A percentile compares a stretch with the other conserved stretches of the same genome.
phyloP scores from a whole-genome alignment of 768 basidiomycete genomes.

The Lentinula lateritia region DNA sequence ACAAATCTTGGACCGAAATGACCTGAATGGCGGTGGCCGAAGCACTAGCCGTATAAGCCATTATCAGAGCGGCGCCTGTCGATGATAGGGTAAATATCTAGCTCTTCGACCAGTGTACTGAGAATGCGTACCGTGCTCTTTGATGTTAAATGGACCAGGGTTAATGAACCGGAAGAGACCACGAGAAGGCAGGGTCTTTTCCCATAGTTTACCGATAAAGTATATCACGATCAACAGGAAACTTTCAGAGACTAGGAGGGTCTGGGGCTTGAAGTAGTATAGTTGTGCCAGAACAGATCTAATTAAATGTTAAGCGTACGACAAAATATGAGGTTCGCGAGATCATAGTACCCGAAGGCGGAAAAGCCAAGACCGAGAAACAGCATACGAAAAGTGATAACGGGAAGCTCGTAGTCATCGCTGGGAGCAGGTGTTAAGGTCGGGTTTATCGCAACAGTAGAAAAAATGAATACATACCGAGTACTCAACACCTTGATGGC shows the following conservation, averaged over 20 bases:
- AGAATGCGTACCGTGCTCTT: slow-evolving; percentile 11
- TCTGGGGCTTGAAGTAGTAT: slow-evolving; percentile 33
- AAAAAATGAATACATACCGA: slow-evolving; percentile 7
- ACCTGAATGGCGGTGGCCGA: slow-evolving; percentile 27
- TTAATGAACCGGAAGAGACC: slow-evolving; percentile 26
- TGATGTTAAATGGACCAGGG: slow-evolving; percentile 28
- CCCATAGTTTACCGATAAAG: slow-evolving; percentile 17
- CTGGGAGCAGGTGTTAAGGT: slow-evolving; percentile 9
- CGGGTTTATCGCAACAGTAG: neutral
- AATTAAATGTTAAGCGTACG: neutral
- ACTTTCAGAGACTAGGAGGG: slow-evolving; percentile 27
- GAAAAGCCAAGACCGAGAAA: slow-evolving; percentile 35
- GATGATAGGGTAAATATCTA: neutral
- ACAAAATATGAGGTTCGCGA: neutral
- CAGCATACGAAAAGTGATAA: slow-evolving; percentile 33
- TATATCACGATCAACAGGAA: slow-evolving; percentile 11
- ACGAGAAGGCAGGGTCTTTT: slow-evolving; percentile 5
- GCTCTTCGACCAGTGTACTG: slow-evolving; percentile 8
- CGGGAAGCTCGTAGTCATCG: slow-evolving; percentile 30
- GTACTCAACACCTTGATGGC: slow-evolving; percentile 28
- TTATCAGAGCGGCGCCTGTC: slow-evolving; percentile 14
- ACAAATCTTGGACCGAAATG: slow-evolving; percentile 24
- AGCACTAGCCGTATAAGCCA: slow-evolving; percentile 23
- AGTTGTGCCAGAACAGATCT: slow-evolving; percentile 27
- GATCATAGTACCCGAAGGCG: slow-evolving; percentile 28